Percentiles rank a stretch among this genome's conserved stretches.
These are phyloP conservation scores for Kwoniella pini DNA, from an alignment of 768 basidiomycete species.

Conservation along the genomic window DNA sequence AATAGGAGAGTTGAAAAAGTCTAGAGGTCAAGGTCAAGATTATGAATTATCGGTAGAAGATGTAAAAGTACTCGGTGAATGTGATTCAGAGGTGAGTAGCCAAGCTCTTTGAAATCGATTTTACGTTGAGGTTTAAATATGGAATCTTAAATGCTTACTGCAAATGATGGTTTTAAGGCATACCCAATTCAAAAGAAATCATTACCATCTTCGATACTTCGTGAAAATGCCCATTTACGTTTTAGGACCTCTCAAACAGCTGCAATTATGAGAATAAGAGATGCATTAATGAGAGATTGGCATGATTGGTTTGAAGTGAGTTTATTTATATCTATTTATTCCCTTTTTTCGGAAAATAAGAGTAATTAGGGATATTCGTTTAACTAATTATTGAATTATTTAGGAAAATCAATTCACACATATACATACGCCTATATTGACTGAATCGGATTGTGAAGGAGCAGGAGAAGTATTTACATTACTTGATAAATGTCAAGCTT, in stretches of 20 bases:
- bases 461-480: constrained; percentile 83
- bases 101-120: too few species aligned
- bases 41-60: constrained; percentile 61
- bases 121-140: too few species aligned
- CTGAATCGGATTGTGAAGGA: constrained; percentile 91
- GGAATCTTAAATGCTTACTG: too few species aligned
- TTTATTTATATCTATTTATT: not conserved
- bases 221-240: constrained; percentile 85
- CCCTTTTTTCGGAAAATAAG: not conserved
- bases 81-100: constrained; percentile 61
- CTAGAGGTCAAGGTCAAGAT: constrained; percentile 61
- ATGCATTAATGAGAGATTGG: constrained; percentile 62
- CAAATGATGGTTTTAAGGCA: constrained; percentile 56
- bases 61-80: constrained; percentile 62
- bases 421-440: constrained; percentile 82
- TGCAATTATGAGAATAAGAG: constrained; percentile 73
- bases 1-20: constrained; percentile 58
- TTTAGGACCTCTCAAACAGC: constrained; percentile 71
- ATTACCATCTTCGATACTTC: constrained; percentile 73
- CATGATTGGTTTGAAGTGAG: constrained; percentile 72
- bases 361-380: not conserved
- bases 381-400: not conserved
- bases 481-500: constrained; percentile 19
- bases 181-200: constrained; percentile 93
- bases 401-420: constrained; percentile 77